Evolutionary conservation across 139 green algal genomes (phyloP).

Genomic region (Chlorella sp.): DNA sequence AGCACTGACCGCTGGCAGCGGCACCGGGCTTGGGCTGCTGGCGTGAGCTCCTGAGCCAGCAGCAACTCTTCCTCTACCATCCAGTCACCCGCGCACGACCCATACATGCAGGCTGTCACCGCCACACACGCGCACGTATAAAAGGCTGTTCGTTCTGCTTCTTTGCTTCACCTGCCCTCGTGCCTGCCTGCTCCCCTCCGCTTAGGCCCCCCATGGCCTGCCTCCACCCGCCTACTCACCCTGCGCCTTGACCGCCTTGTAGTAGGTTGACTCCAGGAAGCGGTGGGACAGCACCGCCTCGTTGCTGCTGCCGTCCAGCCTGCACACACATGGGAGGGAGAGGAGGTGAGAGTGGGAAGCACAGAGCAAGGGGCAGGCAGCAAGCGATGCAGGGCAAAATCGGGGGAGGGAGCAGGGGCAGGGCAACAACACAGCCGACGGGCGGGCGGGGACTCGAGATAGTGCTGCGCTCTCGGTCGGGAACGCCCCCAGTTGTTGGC

Average conservation of each 20-base stretch:
- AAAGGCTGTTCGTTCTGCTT: no score
- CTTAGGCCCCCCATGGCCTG: no score
- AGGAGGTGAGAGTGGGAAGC: not conserved
- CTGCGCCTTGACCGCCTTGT: slow-evolving; percentile 1
- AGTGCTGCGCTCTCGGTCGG: no score
- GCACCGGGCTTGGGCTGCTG: no score
- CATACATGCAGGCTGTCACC: no score
- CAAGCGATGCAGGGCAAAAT: not conserved
- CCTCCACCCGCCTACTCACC: not conserved
- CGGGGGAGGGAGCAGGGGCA: not conserved
- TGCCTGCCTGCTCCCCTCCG: not conserved
- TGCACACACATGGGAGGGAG: not conserved
- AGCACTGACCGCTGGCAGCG: no score
- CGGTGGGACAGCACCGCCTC: slow-evolving; percentile 35
- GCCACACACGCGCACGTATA: no score
- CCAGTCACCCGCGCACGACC: no score
- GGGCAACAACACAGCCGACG: not conserved
- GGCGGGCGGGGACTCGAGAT: no score
- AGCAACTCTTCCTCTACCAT: no score
- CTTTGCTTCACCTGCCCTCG: not conserved
- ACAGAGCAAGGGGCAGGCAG: not conserved
- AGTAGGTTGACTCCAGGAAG: slow-evolving; percentile 39
- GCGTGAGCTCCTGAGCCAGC: no score
- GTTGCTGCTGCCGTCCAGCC: slow-evolving; percentile 16
- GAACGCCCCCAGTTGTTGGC: no score